A percentile compares a stretch with the other conserved stretches of the same genome.
phyloP scores from a whole-genome alignment of 129 eudicot species.

The Chrysanthemum makinoi region DNA sequence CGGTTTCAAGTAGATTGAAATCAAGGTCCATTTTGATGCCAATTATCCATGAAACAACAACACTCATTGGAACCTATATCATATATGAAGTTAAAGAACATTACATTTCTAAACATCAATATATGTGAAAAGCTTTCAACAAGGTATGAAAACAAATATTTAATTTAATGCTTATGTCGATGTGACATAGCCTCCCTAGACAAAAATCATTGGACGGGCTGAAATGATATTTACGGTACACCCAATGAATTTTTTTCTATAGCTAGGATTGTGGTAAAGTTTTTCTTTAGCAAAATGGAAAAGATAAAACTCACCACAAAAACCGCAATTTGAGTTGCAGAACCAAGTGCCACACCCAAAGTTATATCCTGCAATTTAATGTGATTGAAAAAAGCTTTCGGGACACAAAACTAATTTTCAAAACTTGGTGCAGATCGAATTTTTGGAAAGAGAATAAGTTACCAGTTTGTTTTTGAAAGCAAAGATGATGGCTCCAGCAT shows the following conservation, averaged over 20 bases:
- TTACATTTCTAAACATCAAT: not conserved
- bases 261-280: too few relatives aligned
- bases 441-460: not conserved
- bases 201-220: too few relatives aligned
- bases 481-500: conserved; percentile 89
- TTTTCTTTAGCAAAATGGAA: not conserved
- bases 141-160: too few relatives aligned
- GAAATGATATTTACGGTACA: too few relatives aligned
- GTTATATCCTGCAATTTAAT: conserved; percentile 61
- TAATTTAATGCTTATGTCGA: too few relatives aligned
- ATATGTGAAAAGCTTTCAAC: too few relatives aligned
- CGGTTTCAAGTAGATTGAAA: conserved; percentile 68
- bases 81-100: not conserved
- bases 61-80: conserved; percentile 50
- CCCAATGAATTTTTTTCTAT: too few relatives aligned
- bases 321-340: conserved; percentile 88
- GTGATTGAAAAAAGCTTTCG: not conserved
- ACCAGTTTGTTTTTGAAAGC: conserved; percentile 92
- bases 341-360: conserved; percentile 90
- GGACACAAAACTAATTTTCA: not conserved
- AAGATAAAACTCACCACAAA: conserved; percentile 66
- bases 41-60: conserved; percentile 71
- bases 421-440: not conserved
- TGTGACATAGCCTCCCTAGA: too few relatives aligned
- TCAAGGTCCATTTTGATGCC: conserved; percentile 74